phyloP scores from a whole-genome alignment of 345 rosid genomes.

The Mercurialis annua region DNA sequence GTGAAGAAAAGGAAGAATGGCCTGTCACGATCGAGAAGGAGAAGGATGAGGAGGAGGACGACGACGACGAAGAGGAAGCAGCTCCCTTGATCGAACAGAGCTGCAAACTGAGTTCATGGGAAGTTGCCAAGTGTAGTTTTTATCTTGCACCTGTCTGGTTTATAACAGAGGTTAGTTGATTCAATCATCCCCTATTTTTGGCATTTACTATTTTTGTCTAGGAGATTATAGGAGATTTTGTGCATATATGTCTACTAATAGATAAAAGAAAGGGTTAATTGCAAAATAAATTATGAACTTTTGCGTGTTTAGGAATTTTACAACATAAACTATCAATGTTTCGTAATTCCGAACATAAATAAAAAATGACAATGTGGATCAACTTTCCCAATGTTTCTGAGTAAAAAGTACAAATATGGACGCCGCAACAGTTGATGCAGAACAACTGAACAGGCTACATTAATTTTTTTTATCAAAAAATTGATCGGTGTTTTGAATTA shows the following conservation, averaged over 20 bases:
- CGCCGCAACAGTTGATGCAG: too few species aligned
- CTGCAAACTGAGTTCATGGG: conserved; percentile 34
- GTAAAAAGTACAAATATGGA: too few species aligned
- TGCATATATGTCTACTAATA: neutral
- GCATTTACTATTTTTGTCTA: neutral
- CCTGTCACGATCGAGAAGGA: conserved; percentile 32
- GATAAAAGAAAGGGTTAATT: neutral
- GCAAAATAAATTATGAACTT: too few species aligned
- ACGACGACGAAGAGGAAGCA: conserved; percentile 27
- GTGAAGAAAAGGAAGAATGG: conserved; percentile 46
- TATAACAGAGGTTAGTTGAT: conserved; percentile 44
- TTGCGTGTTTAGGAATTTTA: too few species aligned
- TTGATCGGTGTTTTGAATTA: too few species aligned
- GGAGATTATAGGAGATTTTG: neutral
- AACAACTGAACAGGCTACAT: too few species aligned
- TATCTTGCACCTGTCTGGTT: conserved; percentile 71
- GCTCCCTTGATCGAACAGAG: conserved; percentile 18
- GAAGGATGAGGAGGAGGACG: too few species aligned
- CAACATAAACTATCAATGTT: too few species aligned
- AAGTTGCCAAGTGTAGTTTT: conserved; percentile 42
- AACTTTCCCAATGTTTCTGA: too few species aligned
- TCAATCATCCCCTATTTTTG: neutral
- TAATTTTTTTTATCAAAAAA: too few species aligned
- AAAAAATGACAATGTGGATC: too few species aligned
- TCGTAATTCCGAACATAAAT: too few species aligned